A percentile compares a stretch with the other conserved stretches of the same genome.
Evolutionary conservation across 1,284 basidiomycete genomes (phyloP).

Genomic region (Austropuccinia psidii): DNA sequence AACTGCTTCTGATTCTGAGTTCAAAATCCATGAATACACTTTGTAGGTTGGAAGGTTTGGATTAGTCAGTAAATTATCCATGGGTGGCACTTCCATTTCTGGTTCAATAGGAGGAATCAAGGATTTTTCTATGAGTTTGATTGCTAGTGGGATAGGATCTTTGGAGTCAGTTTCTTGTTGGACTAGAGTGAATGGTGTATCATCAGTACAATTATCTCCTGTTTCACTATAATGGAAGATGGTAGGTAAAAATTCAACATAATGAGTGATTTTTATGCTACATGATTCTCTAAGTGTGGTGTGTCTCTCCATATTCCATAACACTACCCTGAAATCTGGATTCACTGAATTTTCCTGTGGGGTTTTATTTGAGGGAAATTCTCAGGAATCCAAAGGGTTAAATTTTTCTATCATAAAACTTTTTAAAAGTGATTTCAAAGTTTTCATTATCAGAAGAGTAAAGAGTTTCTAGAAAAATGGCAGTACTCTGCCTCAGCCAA

Average conservation of each 20-base stretch:
- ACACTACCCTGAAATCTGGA: not conserved
- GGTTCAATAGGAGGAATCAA: too few species aligned
- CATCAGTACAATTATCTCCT: too few species aligned
- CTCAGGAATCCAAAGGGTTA: not conserved
- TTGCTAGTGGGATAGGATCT: not conserved
- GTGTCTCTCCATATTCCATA: not conserved
- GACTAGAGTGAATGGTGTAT: not conserved
- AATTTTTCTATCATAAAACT: not conserved
- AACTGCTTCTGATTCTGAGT: too few species aligned
- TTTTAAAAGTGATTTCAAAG: not conserved
- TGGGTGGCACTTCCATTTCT: too few species aligned
- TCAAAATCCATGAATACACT: too few species aligned
- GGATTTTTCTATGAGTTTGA: too few species aligned
- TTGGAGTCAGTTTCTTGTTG: not conserved
- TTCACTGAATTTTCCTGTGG: not conserved
- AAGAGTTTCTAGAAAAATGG: constrained; percentile 47
- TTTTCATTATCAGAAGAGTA: constrained; percentile 34
- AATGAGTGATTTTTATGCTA: too few species aligned
- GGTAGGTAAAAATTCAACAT: too few species aligned
- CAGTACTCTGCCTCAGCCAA: constrained; percentile 48
- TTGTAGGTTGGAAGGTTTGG: not conserved
- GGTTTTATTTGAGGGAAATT: not conserved
- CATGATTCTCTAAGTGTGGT: not conserved
- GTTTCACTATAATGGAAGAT: too few species aligned
- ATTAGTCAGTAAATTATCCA: too few species aligned